Conservation (phyloP, 129 eudicot genomes). For the Gnaphalium uliginosum region DNA sequence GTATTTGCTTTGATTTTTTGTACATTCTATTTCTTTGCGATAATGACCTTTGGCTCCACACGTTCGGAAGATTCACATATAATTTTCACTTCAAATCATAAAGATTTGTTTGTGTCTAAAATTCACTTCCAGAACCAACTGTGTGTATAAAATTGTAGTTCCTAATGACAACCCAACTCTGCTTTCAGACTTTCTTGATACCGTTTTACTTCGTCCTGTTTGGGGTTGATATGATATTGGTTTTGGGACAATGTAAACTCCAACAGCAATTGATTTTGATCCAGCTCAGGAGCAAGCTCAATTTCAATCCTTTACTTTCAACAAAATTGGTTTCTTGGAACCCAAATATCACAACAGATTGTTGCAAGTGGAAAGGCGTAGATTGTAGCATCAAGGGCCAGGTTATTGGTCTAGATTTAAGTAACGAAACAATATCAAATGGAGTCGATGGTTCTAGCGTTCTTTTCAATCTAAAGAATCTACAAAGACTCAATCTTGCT, state of each 20-base stretch:
- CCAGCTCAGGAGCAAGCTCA: conserved; percentile 30
- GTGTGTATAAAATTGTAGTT: conserved; percentile 23
- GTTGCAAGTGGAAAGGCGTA: conserved; percentile 14
- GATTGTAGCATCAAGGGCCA: neutral
- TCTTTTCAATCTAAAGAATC: neutral
- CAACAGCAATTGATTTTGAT: conserved; percentile 45
- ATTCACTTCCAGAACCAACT: neutral
- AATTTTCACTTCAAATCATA: too few relatives aligned
- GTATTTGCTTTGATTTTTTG: too few relatives aligned
- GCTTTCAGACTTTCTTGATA: conserved; percentile 29
- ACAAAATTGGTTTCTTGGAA: conserved; percentile 24
- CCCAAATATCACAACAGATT: conserved; percentile 11
- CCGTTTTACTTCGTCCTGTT: neutral
- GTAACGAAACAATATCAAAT: conserved; percentile 1
- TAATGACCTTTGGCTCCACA: too few relatives aligned
- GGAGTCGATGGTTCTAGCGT: conserved; percentile 1
- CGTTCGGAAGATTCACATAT: too few relatives aligned
- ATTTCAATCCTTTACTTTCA: conserved; percentile 28
- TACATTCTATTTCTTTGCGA: too few relatives aligned
- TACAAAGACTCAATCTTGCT: conserved; percentile 25
- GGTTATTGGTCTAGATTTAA: conserved; percentile 21
- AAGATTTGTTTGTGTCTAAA: too few relatives aligned
- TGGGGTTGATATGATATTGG: conserved; percentile 12
- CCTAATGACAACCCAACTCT: conserved; percentile 41
- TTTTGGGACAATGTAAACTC: conserved; percentile 38